Base-by-base conservation (phyloP, 352 stramenopile genomes). In the Elongisporangium undulatum region DNA sequence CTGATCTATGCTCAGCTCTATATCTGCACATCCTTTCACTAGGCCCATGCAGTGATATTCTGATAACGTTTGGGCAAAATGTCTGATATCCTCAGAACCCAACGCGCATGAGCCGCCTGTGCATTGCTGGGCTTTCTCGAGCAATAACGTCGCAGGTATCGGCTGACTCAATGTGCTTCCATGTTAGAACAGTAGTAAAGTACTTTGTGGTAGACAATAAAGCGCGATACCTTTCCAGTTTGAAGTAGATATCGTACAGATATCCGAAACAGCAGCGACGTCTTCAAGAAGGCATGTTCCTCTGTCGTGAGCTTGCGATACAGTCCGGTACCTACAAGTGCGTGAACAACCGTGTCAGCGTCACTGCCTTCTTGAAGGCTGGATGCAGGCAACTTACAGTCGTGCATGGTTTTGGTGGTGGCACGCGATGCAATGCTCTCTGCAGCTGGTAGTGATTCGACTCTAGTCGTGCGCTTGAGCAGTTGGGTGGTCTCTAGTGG, bases 211-310 rank as follows among this genome's bases (percentile, higher is more conserved):
- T 51, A 21, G 24, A 34, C 7, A 34, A 34, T 34, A 34, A 9
- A 19, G 8, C 49, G 19, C 41, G 29, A 9, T 68, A 78, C 72
- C 67, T 23, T 57, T 57, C 67, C 62, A 1, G 59, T 74, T 48
- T 68, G 26, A 41, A 56, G 23, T 20, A 69, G 29, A 55, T 79
- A 58, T 16, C 70, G 67, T 15, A 49, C 65, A 9, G 62, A 61
- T 56, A 82, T 76, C 17, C 73, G 73, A 60, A 79, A 69, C 13
- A 41, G 29, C 2, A 41, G 29, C 5, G 29, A 41, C 9, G 29
- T 41, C 9, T 9, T 41, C 9, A 41, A 41, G 13, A 2, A 2
- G 29, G 29, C 29, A 15, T 41, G 1, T 9, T 41, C 29, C 5
- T 41, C 29, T 41, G 29, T 15, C 4, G 29, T 41, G 8, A 41